phyloP scores from a whole-genome alignment of 1,284 basidiomycete genomes.

The Chalciporus sp. region DNA sequence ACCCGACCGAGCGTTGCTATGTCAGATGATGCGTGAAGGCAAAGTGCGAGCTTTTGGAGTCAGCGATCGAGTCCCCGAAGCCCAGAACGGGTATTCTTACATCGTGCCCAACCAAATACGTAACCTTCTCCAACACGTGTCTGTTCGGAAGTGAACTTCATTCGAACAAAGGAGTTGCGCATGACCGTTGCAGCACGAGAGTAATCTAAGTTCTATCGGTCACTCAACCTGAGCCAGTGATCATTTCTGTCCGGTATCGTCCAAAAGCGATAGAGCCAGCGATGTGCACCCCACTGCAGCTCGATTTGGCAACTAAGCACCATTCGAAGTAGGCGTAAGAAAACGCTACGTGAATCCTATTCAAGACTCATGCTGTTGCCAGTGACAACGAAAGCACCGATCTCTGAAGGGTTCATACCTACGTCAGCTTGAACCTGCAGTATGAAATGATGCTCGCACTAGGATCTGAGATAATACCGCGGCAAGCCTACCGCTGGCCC shows the following conservation, averaged over 20 bases:
- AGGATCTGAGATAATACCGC: slow-evolving; percentile 18
- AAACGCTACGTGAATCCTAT: slow-evolving; percentile 21
- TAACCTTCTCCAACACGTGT: slow-evolving; percentile 31
- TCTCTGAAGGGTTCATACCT: slow-evolving; percentile 15
- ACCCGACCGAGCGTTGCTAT: slow-evolving; percentile 27
- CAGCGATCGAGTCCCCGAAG: slow-evolving; percentile 29
- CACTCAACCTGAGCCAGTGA: slow-evolving; percentile 3
- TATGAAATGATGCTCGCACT: slow-evolving; percentile 3
- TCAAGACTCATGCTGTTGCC: slow-evolving; percentile 29
- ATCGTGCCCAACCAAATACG: slow-evolving; percentile 27
- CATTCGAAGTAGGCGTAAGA: slow-evolving; percentile 4
- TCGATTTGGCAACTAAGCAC: neutral
- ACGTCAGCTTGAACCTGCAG: slow-evolving; percentile 3
- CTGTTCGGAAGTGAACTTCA: slow-evolving; percentile 26
- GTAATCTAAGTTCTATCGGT: slow-evolving; percentile 10
- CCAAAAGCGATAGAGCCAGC: slow-evolving; percentile 10
- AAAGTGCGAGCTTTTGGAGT: slow-evolving; percentile 25
- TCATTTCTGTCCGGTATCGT: slow-evolving; percentile 13
- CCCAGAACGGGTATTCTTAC: slow-evolving; percentile 26
- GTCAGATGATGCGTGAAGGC: slow-evolving; percentile 17
- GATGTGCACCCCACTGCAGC: neutral
- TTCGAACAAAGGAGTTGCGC: slow-evolving; percentile 14
- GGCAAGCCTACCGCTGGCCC: slow-evolving; percentile 12
- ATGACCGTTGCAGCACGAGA: slow-evolving; percentile 21
- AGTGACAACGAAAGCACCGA: slow-evolving; percentile 23